A percentile compares a stretch with the other conserved stretches of the same genome.
phyloP scores from a whole-genome alignment of 176 grass and related monocot genomes.

The Neostapfia colusana region DNA sequence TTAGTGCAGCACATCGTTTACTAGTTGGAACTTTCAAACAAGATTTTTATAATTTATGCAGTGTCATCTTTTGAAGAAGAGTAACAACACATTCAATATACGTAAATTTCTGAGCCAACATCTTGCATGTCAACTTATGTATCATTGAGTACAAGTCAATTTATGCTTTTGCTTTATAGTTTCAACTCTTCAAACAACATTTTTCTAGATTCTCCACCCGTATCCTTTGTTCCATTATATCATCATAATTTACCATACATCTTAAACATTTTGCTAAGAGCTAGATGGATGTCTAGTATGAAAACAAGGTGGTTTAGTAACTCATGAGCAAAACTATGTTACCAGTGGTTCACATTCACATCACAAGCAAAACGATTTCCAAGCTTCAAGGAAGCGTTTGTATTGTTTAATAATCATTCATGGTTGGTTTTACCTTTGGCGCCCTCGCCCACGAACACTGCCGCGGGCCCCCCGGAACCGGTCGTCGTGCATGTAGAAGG shows the following conservation, averaged over 20 bases:
- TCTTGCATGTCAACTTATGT: background rate
- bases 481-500: slow-evolving; percentile 83
- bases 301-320: background rate
- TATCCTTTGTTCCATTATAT: background rate
- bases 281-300: background rate
- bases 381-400: slow-evolving; percentile 1
- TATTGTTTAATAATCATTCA: background rate
- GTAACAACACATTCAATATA: background rate
- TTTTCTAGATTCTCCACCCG: background rate
- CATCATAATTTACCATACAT: background rate
- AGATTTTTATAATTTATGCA: no score
- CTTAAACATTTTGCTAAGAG: background rate
- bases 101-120: background rate
- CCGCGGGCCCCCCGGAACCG: slow-evolving; percentile 44
- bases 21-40: background rate
- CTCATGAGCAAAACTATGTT: background rate
- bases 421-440: background rate
- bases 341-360: slow-evolving; percentile 5
- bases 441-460: no score
- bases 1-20: background rate
- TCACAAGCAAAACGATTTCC: background rate
- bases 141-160: background rate
- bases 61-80: background rate
- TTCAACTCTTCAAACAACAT: background rate
- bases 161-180: slow-evolving; percentile 5